Base-by-base conservation (phyloP, 345 rosid genomes). In the Syzygium jambos region DNA sequence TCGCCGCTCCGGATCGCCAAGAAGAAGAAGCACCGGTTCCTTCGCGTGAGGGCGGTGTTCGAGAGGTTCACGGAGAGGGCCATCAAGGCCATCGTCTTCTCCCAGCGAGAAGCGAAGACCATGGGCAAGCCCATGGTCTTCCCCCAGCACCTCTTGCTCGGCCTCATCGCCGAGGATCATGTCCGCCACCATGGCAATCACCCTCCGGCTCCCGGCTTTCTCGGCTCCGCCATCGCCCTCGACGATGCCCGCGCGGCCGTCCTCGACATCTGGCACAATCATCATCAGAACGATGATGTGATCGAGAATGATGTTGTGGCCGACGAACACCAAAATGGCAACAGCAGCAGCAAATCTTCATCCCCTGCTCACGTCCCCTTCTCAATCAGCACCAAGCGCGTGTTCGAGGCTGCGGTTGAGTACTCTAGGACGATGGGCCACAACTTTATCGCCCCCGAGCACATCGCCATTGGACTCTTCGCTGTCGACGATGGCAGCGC, bases 401-500 rank as follows among this genome's bases (percentile, higher is more conserved):
- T 96, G 91, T 96, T 98, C 53, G 99, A 98, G 90, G 99, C 96
- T 90, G 99, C 99, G 0, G 96, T 98, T 25, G 99, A 96, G 90
- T 98, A 95, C 89, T 98, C 99, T 17, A 92, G 96, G 92, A 94
- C 93, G 27, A 85, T 93, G 95, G 98, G 96, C 17, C 91, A 96
- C 89, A 96, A 98, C 88, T 98, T 94, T 85, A 95, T 98, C 23
- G 94, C 98, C 17, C 99, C 99, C 0, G 99, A 98, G 89, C 99
- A 98, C 91, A 95, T 98, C 55, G 95, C 98, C 56, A 90, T 98
- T 68, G 99, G 98, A 5, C 93, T 98, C 84, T 93, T 98, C 89
- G 94, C 98, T 51, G 97, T 94, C 86, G 99, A 98, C 89, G 98
- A 98, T 87, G 99, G 99, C 78, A 95, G 96, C 91, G 99, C 96